Evolutionary conservation across 345 rosid species (phyloP).

Genomic region (Euphorbia tirucalli): DNA sequence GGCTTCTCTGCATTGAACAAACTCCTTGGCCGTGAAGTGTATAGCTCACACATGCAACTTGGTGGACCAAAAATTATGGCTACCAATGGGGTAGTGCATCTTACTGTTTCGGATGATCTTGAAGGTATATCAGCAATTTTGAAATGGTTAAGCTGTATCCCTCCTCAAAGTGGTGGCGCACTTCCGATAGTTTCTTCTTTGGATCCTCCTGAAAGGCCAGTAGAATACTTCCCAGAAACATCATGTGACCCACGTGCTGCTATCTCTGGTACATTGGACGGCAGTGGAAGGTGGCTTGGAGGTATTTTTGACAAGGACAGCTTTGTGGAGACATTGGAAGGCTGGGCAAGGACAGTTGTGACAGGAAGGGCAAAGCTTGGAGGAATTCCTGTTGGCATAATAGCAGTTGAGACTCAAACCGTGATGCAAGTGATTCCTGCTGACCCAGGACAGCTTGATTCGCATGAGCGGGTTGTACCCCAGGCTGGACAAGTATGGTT

Average conservation of each 20-base stretch:
- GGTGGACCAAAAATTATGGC: conserved; percentile 99
- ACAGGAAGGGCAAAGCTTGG: conserved; percentile 99
- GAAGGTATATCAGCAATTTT: conserved; percentile 91
- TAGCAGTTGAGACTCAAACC: conserved; percentile 98
- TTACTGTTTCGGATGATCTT: conserved; percentile 93
- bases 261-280: conserved; percentile 61
- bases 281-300: conserved; percentile 81
- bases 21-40: conserved; percentile 98
- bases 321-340: conserved; percentile 88
- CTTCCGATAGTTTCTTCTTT: conserved; percentile 63
- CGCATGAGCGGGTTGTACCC: conserved; percentile 97
- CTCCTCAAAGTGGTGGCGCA: conserved; percentile 71
- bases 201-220: conserved; percentile 86
- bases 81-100: conserved; percentile 98
- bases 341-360: conserved; percentile 99
- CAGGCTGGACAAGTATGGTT: conserved; percentile 99
- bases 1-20: conserved; percentile 98
- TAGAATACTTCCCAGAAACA: conserved; percentile 83
- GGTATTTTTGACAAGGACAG: conserved; percentile 95
- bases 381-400: conserved; percentile 96
- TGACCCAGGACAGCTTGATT: conserved; percentile 99
- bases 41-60: conserved; percentile 99
- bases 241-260: conserved; percentile 99
- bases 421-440: conserved; percentile 99
- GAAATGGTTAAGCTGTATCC: conserved; percentile 91